These are phyloP conservation scores for Glycine latifolia DNA, from an alignment of 306 rosid genomes.

Conservation along the genomic window DNA sequence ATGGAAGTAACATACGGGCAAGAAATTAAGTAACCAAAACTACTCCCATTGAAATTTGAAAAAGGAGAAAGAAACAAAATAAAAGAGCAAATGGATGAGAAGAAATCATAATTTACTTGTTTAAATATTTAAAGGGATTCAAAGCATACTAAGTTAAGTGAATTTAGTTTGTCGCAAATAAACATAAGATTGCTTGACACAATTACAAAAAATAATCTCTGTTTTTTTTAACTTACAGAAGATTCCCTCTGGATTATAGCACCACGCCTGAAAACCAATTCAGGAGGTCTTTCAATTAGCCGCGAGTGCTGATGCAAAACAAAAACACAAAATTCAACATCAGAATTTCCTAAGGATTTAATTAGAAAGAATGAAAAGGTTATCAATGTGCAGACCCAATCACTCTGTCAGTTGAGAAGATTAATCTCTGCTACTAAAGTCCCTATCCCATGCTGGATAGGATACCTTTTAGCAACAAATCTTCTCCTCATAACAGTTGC, in stretches of 20 bases:
- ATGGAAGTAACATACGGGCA: slow-evolving; percentile 26
- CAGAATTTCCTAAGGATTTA: slow-evolving; percentile 33
- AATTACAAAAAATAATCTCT: slow-evolving; percentile 5
- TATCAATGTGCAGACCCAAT: slow-evolving; percentile 1
- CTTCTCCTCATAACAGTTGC: slow-evolving; percentile 29
- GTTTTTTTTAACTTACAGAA: slow-evolving; percentile 62
- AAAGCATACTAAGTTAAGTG: not conserved
- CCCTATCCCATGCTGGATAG: slow-evolving; percentile 38
- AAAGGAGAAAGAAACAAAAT: not conserved
- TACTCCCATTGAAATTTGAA: slow-evolving; percentile 37
- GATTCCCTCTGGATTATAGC: slow-evolving; percentile 67
- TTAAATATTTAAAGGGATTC: not conserved
- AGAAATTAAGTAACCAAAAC: slow-evolving; percentile 35
- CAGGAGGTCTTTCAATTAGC: slow-evolving; percentile 90
- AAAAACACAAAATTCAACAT: slow-evolving; percentile 28
- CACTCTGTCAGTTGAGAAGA: slow-evolving; percentile 28
- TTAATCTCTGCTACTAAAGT: slow-evolving; percentile 37
- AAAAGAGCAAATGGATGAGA: slow-evolving; percentile 7
- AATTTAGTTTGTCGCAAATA: slow-evolving; percentile 22
- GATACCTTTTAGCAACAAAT: slow-evolving; percentile 31
- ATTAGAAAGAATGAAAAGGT: slow-evolving; percentile 31
- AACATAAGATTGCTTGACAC: slow-evolving; percentile 19
- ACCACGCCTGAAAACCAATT: slow-evolving; percentile 83
- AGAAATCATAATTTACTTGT: slow-evolving; percentile 17
- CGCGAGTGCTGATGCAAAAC: slow-evolving; percentile 70